Evolutionary conservation across 306 rosid genomes (phyloP), one percentile per base, ranked within the genome.

Genomic region (Sechiopsis laciniata): DNA sequence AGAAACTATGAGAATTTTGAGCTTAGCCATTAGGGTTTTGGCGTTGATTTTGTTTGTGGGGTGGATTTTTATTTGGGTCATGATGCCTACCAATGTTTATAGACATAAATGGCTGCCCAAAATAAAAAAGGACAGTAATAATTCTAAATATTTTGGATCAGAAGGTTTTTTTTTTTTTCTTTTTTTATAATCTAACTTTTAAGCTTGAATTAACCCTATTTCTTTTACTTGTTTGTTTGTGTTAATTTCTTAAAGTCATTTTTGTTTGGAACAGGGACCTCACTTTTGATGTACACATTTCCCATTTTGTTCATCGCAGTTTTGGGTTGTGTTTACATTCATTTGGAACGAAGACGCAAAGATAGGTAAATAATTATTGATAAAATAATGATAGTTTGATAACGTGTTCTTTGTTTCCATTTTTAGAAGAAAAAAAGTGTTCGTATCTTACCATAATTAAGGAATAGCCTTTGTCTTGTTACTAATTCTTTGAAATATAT

Each of bases 321-420:
- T 67, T 56, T 84, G 83, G 93, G 96, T 16, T 85, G 96, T 75
- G 46, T 88, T 35, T 88, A 82, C 50, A 81, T 85, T 52, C 96
- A 90, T 76, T 20, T 87, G 70, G 80, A 80, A 50, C 81, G 68
- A 75, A 74, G 77, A 21, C 17, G 19, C 7, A 61, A 55, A 63
- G 83, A 91, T 80, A 57, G 72, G 72, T 67, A 16, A 53, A 12
- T 29, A 26, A 26, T 40, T 40, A 3, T 29, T 29, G 2, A 29
- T 29, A 29, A 29, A 29, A 29, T 3, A 29, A 29, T 29, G 37
- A 3, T 32, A 3, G 5, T 32, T 32, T 3, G 37, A 32, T 32
- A 5, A 6, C 46, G 46, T 26, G 46, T 26, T 26, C 29, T 7
- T 0, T 40, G 9, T 40, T 40, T 40, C 46, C 37, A 32, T 32